Base-by-base conservation (phyloP, 1,139 yeast genomes). In the Taphrina flavorubra region DNA sequence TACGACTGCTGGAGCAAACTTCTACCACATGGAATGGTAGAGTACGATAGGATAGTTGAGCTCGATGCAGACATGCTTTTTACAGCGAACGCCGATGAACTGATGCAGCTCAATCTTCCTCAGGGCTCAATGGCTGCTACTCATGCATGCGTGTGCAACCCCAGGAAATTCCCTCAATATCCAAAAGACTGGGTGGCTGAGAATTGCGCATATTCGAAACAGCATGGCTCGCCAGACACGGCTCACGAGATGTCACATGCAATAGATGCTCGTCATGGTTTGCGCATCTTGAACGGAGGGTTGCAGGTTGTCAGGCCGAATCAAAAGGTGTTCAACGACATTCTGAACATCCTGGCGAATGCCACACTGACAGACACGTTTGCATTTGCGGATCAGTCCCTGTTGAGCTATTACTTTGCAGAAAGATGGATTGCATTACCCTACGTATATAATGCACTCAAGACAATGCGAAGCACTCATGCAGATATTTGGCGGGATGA, bases 61-160 rank as follows among this genome's bases (percentile, higher is more conserved):
- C 77, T 85, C 66, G 88, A 85, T 74, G 80, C 84, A 20, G 88
- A 85, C 75, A 85, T 85, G 87, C 78, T 84, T 36, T 84, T 85
- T 1, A 70, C 82, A 14, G 77, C 78, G 64, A 84, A 85, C 73
- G 83, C 85, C 84, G 88, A 85, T 75, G 87, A 85, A 73, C 76
- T 85, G 57, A 82, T 85, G 82, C 81, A 80, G 14, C 66, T 84
- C 42, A 76, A 77, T 18, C 74, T 83, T 46, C 73, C 74, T 25
- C 75, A 75, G 2, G 70, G 73, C 5, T 80, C 79, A 1, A 84
- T 84, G 76, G 87, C 86, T 0, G 86, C 87, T 0, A 75, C 84
- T n/a, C 85, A 85, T 72, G 87, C 87, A 1, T 85, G 88, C 74
- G 85, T 84, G 25, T 85, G 87, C 75, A 85, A 85, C 71, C 87